Evolutionary conservation across 768 basidiomycete genomes (phyloP), one percentile per base, ranked within the genome.

Genomic region (Psilocybe cyanescens): DNA sequence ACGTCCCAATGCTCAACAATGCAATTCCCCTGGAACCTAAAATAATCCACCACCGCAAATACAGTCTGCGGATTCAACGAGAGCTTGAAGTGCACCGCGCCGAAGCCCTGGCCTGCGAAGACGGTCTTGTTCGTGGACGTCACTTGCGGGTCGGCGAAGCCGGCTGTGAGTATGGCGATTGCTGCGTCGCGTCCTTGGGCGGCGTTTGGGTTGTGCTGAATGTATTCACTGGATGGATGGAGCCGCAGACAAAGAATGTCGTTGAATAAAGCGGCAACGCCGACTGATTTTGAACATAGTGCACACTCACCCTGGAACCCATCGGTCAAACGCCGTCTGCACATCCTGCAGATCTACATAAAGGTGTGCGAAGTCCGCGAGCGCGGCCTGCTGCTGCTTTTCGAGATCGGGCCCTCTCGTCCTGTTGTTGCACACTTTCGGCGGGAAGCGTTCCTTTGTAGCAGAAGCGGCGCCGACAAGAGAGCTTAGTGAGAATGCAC

Each of bases 1-100:
- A 60, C 59, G 30, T 60, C 59, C 59, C 59, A 60, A 54, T 60
- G 59, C 52, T 60, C 59, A 39, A 60, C 59, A n/a, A 60, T 60
- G 41, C 59, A 60, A 8, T 50, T 60, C 5, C 59, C 59, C 29
- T 60, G 59, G 59, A 60, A 60, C 52, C 59, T 44, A 9, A 60
- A 60, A 19, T 45, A 45, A 44, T 60, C 59, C 12, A 60, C 52
- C 44, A 60, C 59, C 3, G 59, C 59, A 29, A 46, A 60, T 14
- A 5, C 41, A 8, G 52, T 60, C 12, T 8, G 11, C 3, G 59
- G 51, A 16, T 47, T 54, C 12, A 54, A n/a, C 35, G 55, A 41
- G 3, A 60, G 51, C 59, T 60, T 60, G 44, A 60, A 60, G 29
- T 60, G 59, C 3, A 60, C 51, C 41, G 52, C 45, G 11, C 59